Conservation (phyloP, 176 grass and related monocot species). For the Cenchrus fungigraminus region DNA sequence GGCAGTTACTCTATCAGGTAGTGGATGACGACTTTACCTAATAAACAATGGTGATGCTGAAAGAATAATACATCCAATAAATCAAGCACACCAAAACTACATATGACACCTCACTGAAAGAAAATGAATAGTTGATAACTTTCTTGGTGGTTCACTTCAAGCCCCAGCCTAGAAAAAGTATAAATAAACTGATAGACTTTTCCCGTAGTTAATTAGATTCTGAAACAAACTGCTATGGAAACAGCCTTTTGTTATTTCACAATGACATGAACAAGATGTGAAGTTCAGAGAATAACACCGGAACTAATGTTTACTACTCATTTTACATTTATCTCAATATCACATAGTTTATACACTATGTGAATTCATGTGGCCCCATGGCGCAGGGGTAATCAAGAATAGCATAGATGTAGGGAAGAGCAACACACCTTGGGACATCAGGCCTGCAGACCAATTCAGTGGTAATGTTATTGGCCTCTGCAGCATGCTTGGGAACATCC, state of each 20-base stretch:
- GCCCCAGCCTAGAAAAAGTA: too few relatives aligned
- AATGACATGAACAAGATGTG: neutral
- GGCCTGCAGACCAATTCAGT: slow-evolving; percentile 63
- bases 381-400: neutral
- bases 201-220: neutral
- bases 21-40: neutral
- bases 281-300: neutral
- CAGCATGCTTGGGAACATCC: neutral
- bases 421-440: slow-evolving; percentile 68
- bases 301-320: neutral
- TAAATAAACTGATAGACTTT: too few relatives aligned
- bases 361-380: too few relatives aligned
- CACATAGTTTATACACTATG: too few relatives aligned
- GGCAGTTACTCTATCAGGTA: neutral
- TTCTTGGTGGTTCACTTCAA: neutral
- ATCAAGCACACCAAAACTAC: neutral
- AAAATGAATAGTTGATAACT: neutral
- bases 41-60: neutral
- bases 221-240: neutral
- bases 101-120: slow-evolving; percentile 10
- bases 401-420: slow-evolving; percentile 1
- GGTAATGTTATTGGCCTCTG: slow-evolving; percentile 40
- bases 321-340: neutral
- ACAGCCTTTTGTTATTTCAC: neutral
- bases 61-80: neutral